A percentile compares a stretch with the other conserved stretches of the same genome.
These are phyloP conservation scores for Acidomyces sp. DNA, from an alignment of 495 filamentous ascomycete genomes.

Conservation along the genomic window DNA sequence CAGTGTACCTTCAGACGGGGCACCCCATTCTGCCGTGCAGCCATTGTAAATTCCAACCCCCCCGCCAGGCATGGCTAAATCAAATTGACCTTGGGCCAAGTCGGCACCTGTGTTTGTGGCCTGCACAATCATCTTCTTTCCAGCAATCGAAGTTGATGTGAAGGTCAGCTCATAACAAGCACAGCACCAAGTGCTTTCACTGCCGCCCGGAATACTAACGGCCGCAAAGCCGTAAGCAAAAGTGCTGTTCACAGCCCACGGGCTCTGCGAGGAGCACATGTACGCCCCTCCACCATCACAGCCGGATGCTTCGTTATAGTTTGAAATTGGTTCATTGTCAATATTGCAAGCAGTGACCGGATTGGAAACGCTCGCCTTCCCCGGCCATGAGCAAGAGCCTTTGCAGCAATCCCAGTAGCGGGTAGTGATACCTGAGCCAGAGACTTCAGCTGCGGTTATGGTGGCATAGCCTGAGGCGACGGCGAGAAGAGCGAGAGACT, in stretches of 20 bases:
- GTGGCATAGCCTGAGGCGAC: slow-evolving; percentile 28
- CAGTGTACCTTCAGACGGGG: slow-evolving; percentile 32
- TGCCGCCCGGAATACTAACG: slow-evolving; percentile 40
- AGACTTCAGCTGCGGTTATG: slow-evolving; percentile 15
- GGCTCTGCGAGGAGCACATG: slow-evolving; percentile 50
- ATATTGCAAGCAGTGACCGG: slow-evolving; percentile 45
- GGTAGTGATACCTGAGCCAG: slow-evolving; percentile 39
- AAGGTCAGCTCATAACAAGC: slow-evolving; percentile 53
- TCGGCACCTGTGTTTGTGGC: slow-evolving; percentile 54
- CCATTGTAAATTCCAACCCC: slow-evolving; percentile 49
- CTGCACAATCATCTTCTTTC: slow-evolving; percentile 57
- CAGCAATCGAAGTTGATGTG: slow-evolving; percentile 40
- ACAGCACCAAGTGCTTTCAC: slow-evolving; percentile 50
- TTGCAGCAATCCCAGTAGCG: slow-evolving; percentile 66
- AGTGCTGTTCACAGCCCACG: slow-evolving; percentile 47
- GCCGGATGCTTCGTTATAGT: slow-evolving; percentile 27
- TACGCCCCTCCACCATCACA: slow-evolving; percentile 46
- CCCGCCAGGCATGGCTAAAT: slow-evolving; percentile 53
- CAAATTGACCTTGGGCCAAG: slow-evolving; percentile 47
- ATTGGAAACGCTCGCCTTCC: slow-evolving; percentile 39
- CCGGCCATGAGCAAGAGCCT: slow-evolving; percentile 49
- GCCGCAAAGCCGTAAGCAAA: slow-evolving; percentile 52
- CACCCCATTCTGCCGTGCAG: slow-evolving; percentile 49
- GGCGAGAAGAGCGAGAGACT: slow-evolving; percentile 51
- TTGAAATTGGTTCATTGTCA: slow-evolving; percentile 37